These are phyloP conservation scores for Porcisia hertigi DNA, from an alignment of 208 protist genomes.

Conservation along the genomic window DNA sequence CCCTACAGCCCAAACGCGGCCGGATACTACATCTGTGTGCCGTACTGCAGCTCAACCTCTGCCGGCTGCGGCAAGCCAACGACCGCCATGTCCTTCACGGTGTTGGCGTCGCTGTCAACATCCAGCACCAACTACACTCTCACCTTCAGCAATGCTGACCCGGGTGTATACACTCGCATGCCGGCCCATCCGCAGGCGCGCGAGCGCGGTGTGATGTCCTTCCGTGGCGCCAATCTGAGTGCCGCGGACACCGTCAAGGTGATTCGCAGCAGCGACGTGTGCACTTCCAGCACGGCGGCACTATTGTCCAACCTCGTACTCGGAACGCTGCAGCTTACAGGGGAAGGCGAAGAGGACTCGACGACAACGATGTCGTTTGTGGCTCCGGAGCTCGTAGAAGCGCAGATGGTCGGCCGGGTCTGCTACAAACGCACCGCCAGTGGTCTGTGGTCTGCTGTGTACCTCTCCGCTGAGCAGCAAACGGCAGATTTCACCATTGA, in stretches of 20 bases:
- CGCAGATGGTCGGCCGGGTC: conserved; percentile 57
- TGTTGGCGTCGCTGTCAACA: conserved; percentile 36
- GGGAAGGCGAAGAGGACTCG: not conserved
- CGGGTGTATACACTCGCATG: conserved; percentile 54
- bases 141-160: conserved; percentile 57
- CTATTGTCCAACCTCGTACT: conserved; percentile 68
- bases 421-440: conserved; percentile 66
- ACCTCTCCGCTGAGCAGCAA: conserved; percentile 35
- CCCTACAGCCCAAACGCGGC: conserved; percentile 46
- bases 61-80: conserved; percentile 34
- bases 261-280: conserved; percentile 44
- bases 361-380: conserved; percentile 52
- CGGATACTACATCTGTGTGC: conserved; percentile 82
- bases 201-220: conserved; percentile 55
- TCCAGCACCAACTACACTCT: conserved; percentile 20
- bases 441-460: conserved; percentile 59
- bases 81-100: conserved; percentile 62
- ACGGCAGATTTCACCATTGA: conserved; percentile 75
- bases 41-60: conserved; percentile 64
- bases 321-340: conserved; percentile 29
- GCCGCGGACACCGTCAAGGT: conserved; percentile 58
- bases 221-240: conserved; percentile 60
- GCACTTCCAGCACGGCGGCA: conserved; percentile 53
- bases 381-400: conserved; percentile 57
- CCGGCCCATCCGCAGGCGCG: conserved; percentile 72